phyloP scores from a whole-genome alignment of 306 rosid species.

The Gastrolobium bilobum region DNA sequence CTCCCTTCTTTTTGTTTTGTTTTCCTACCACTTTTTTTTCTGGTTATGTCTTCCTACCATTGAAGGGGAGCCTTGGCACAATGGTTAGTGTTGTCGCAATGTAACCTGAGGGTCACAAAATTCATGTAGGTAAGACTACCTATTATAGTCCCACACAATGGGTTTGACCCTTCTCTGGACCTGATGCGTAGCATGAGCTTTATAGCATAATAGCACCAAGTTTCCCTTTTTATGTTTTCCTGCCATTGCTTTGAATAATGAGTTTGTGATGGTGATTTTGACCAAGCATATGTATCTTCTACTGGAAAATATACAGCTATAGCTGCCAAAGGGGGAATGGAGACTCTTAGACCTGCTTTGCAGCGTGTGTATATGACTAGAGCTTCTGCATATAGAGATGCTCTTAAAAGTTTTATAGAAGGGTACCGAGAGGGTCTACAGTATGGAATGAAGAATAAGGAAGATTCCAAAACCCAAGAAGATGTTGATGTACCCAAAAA shows the following conservation, averaged over 20 bases:
- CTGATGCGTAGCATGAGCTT: too few species aligned
- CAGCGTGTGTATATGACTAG: slow-evolving; percentile 91
- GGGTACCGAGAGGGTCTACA: slow-evolving; percentile 89
- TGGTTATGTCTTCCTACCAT: slow-evolving; percentile 6
- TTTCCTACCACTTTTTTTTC: slow-evolving; percentile 15
- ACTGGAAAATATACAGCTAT: slow-evolving; percentile 64
- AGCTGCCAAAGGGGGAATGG: slow-evolving; percentile 80
- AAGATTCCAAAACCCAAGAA: slow-evolving; percentile 60
- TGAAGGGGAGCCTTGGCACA: background rate
- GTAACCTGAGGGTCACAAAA: too few species aligned
- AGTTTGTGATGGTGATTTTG: slow-evolving; percentile 42
- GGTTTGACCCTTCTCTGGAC: too few species aligned
- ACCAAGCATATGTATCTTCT: slow-evolving; percentile 39
- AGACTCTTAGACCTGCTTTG: slow-evolving; percentile 81
- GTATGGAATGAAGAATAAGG: slow-evolving; percentile 72
- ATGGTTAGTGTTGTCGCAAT: too few species aligned
- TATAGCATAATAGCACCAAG: too few species aligned
- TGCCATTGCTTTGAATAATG: slow-evolving; percentile 3
- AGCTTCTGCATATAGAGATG: slow-evolving; percentile 89
- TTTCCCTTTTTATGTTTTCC: slow-evolving; percentile 18
- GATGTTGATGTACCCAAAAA: slow-evolving; percentile 55
- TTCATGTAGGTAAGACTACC: too few species aligned
- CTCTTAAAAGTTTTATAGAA: slow-evolving; percentile 82
- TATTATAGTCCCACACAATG: too few species aligned
- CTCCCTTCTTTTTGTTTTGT: background rate